Evolutionary conservation across 352 stramenopile genomes (phyloP), one percentile per base, ranked within the genome.

Genomic region (Phytophthora uliginosa): DNA sequence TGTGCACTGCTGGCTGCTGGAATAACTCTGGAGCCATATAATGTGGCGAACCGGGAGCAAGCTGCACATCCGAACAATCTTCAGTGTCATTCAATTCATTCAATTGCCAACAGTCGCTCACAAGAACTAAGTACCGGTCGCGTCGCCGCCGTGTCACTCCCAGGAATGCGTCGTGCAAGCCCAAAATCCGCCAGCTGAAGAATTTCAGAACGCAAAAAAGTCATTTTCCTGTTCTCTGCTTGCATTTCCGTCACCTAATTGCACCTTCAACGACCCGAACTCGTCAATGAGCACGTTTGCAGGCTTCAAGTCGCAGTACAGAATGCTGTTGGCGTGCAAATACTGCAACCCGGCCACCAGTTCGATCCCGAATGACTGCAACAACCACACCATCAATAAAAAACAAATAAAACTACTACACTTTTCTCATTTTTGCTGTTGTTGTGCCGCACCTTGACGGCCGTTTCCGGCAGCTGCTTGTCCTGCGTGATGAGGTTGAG

Each of bases 21-120:
- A 98, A 98, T 31, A 98, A 78, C 62, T 98, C 95, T 0, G 95
- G 94, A 1, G 95, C 93, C 93, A 98, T 98, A 73, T 98, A 98
- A 63, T 92, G 91, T 0, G 92, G 92, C 4, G 89, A 96, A 7
- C 93, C 94, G 36, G 84, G 78, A 15, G 76, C 78, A 58, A 94
- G 76, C 80, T 92, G 63, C 24, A 47, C 12, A 42, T 28, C 26
- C 7, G 7, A 62, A 55, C 4, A 4, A 5, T n/a, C 24, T 56
- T 56, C 18, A 33, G 24, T 20, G 36, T 54, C 28, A 3, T 26
- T 6, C 7, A 34, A 22, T 13, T 2, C 24, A 15, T 24, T 9
- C 6, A 38, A 57, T 12, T 57, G 48, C 10, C 3, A 55, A 7
- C 9, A 51, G 34, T 42, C 9, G 34, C 34, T 42, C 34, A 31